Base-by-base conservation (phyloP, 2,329 filamentous ascomycete genomes). In the Neophaeococcomyces aloes region DNA sequence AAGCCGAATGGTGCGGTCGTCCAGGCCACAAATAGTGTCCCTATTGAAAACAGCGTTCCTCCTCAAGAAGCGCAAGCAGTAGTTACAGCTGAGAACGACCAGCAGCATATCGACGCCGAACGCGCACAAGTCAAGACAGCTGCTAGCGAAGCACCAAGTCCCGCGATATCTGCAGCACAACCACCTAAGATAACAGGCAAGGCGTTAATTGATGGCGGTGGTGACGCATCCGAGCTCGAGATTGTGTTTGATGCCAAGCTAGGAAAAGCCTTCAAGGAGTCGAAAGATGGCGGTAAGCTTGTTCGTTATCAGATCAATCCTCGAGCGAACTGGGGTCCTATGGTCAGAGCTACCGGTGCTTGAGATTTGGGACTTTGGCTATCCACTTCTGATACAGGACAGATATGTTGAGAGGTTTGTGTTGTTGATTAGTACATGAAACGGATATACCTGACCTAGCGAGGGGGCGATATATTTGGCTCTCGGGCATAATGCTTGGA, bases 231-330 rank as follows among this genome's bases (percentile, higher is more conserved):
- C 48, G 63, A 72, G 33, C 62, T 79, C 50, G 68, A 78, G 31
- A 75, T 87, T 45, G 75, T 81, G 1, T 96, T 98, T 60, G 81
- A 96, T 59, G 85, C 91, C 52, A 61, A 70, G 43, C 70, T 95
- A 10, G 89, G 88, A 1, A 80, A 72, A 53, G 80, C 86, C 47
- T 70, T 95, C 13, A 89, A 87, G 1, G 80, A 72, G 54, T 80
- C 86, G 47, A 74, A 69, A 49, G 74, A 76, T 42, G 72, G 68
- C 38, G 81, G 76, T 59, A 82, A 80, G 51, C 71, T 93, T 35
- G 79, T 93, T 42, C 73, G 89, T 50, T 98, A 95, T 63, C 91
- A 94, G 67, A 67, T 81, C 48, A 96, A 96, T 59, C 91, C 91
- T 35, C 72, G 82, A 47, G 81, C 86, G 57, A 91, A 96, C 61